Evolutionary conservation across 1,284 basidiomycete species (phyloP).

Genomic region (Trametes pubescens): DNA sequence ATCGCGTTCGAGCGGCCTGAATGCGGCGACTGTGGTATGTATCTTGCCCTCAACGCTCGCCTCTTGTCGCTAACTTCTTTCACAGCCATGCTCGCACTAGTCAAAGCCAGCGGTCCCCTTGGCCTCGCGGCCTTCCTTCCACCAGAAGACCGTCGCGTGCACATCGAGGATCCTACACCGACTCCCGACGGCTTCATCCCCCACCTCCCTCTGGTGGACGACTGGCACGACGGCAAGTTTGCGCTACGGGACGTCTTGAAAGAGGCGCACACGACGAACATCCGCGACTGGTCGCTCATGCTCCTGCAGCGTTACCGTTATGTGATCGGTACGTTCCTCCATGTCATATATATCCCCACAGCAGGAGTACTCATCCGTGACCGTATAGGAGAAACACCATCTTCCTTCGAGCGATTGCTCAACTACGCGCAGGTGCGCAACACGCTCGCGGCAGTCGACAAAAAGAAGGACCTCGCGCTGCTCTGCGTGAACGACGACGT

Average conservation of each 20-base stretch:
- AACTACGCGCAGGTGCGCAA: conserved; percentile 26
- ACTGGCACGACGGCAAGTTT: conserved; percentile 49
- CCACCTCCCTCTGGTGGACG: conserved; percentile 51
- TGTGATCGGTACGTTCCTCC: conserved; percentile 40
- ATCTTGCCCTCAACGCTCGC: background rate
- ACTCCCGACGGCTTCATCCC: conserved; percentile 27
- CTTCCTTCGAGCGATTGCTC: conserved; percentile 37
- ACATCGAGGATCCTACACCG: conserved; percentile 24
- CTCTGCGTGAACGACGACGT: conserved; percentile 44
- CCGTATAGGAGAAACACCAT: conserved; percentile 33
- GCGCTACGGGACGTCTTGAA: conserved; percentile 48
- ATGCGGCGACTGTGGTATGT: conserved; percentile 61
- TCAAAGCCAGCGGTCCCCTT: conserved; percentile 50
- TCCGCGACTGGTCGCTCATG: conserved; percentile 50
- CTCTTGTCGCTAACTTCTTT: background rate
- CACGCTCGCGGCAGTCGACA: conserved; percentile 25
- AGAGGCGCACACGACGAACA: conserved; percentile 41
- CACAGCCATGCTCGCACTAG: conserved; percentile 55
- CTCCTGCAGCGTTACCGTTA: conserved; percentile 55
- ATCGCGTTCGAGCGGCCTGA: conserved; percentile 52
- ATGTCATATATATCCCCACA: background rate
- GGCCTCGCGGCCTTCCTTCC: conserved; percentile 58
- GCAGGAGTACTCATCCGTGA: background rate
- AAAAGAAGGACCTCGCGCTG: conserved; percentile 34
- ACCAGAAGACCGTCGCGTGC: conserved; percentile 31